Evolutionary conservation across 768 basidiomycete species (phyloP).

Genomic region (Pleurotus pulmonarius): DNA sequence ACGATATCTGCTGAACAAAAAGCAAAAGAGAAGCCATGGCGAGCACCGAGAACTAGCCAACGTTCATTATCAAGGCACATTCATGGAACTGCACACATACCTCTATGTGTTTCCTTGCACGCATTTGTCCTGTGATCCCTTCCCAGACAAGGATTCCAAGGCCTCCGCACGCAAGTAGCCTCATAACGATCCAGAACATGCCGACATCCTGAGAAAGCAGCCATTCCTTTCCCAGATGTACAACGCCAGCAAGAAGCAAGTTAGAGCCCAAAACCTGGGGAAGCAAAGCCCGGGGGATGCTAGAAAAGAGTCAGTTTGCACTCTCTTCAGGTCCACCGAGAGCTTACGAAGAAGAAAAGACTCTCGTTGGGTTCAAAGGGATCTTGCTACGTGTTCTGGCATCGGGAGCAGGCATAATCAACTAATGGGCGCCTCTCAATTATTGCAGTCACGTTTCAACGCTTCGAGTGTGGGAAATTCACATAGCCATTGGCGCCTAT

Average conservation of each 20-base stretch:
- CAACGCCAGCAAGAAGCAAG: conserved; percentile 56
- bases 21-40: conserved; percentile 63
- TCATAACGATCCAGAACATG: conserved; percentile 74
- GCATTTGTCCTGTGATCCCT: conserved; percentile 48
- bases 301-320: conserved; percentile 21
- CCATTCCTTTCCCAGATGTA: conserved; percentile 65
- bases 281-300: conserved; percentile 50
- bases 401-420: conserved; percentile 58
- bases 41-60: conserved; percentile 63
- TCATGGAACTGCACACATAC: conserved; percentile 30
- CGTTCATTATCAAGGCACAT: conserved; percentile 2
- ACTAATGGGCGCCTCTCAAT: not conserved
- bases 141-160: conserved; percentile 63
- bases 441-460: not conserved
- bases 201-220: conserved; percentile 64
- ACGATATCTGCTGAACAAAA: conserved; percentile 63
- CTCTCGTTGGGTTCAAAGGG: conserved; percentile 51
- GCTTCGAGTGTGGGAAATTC: not conserved
- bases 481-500: no score
- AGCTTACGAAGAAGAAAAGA: conserved; percentile 53
- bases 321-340: not conserved
- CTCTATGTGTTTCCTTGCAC: conserved; percentile 50
- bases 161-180: conserved; percentile 71
- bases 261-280: conserved; percentile 60
- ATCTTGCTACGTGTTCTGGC: conserved; percentile 65